Base-by-base conservation (phyloP, 306 rosid genomes). In the Pyrus betulifolia region DNA sequence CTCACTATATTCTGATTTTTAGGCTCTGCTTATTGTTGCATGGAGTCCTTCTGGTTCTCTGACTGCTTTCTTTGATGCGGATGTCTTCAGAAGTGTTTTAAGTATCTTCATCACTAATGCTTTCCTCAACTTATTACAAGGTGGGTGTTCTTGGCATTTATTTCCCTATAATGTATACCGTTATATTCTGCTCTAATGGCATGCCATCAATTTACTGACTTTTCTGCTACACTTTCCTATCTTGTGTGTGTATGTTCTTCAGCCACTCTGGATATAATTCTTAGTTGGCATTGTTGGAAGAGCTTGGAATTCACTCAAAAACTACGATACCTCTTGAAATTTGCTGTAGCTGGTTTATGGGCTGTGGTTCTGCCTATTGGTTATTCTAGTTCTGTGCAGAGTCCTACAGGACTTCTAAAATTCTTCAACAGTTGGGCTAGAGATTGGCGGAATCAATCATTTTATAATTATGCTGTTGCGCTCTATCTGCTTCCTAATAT, bases 1-100 rank as follows among this genome's bases (percentile, higher is more conserved):
- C 77, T 76, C 33, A 54, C 46, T 51, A 59, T 75, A 6, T 79
- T 33, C 55, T 78, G 66, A 66, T 82, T 88, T 85, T 81, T 89
- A 96, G 99, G 99, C 90, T 61, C 91, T 96, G 99, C 78, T 96
- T 75, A 88, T 96, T 68, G 74, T 91, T 84, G 97, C 96, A 61
- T 96, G 99, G 99, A 92, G 96, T 88, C 74, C 90, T 78, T 79
- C 81, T 76, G 98, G 93, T 60, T 90, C 88, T 75, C 67, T 81
- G 82, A 83, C 82, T 74, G 82, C 92, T 71, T 74, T 96, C 77
- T 86, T 87, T 80, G 90, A 96, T 57, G 83, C 65, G 4, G 90
- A 81, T 78, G 97, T 92, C 87, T 89, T 96, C 86, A 89, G 78
- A 88, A 84, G 82, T 82, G 96, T 96, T 82, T 77, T 83, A 75